Base-by-base conservation (phyloP, 768 basidiomycete genomes). In the Psilocybe tampanensis region DNA sequence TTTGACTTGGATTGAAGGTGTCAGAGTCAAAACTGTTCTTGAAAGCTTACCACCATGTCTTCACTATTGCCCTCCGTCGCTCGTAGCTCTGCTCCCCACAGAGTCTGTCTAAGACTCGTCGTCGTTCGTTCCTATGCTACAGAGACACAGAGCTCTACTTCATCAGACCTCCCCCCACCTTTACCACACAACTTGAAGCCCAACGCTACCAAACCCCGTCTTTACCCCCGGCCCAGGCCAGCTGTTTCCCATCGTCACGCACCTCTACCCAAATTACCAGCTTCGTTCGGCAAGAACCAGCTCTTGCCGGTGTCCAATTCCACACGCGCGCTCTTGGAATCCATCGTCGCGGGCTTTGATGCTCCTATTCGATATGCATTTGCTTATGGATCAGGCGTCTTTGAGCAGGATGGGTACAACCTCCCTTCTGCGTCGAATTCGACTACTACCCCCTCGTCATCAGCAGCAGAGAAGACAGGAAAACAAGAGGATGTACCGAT, bases 291-390 rank as follows among this genome's bases (percentile, higher is more conserved):
- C 19, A 79, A 82, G 29, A 94, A 94, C 69, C 92, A 94, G 71
- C 78, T 93, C 5, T 78, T 94, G 0, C 82, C 88, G 0, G 92
- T 94, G 8, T 80, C 90, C 12, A 86, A 88, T 67, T 86, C 89
- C 22, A 94, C 89, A 2, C 84, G 92, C 3, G 86, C 89, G 2
- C 76, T 94, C 22, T 80, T 96, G 15, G 91, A 95, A 67, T 78
- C 81, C 57, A 88, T 98, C 55, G 88, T 97, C 32, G 76, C 77
- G 13, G 80, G 85, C 47, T 96, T 98, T 66, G 82, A 93, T 41
- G 92, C 93, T 0, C 95, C 95, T 9, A 91, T 98, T 47, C 88
- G 95, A 19, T 98, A 96, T 77, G 97, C 95, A 0, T 95, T 98
- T 68, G 97, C 97, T 0, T 99, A 98, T 68, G 97, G 97, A 12